Evolutionary conservation across 495 filamentous ascomycete species (phyloP).

Genomic region (Tuber microsphaerosporum): DNA sequence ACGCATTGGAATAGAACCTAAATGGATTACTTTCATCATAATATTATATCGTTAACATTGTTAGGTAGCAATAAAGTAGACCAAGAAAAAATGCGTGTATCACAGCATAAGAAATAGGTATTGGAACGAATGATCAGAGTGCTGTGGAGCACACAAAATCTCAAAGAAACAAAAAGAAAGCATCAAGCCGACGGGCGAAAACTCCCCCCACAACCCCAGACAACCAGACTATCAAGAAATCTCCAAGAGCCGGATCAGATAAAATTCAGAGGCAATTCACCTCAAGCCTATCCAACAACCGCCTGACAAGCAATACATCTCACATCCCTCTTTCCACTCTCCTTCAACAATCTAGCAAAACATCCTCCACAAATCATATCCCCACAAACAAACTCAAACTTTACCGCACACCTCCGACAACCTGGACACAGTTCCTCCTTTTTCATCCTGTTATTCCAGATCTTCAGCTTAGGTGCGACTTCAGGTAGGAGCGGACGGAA

Average conservation of each 20-base stretch:
- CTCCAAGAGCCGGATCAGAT: not conserved
- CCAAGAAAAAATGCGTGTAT: not conserved
- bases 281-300: not conserved
- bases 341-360: not conserved
- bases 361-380: constrained; percentile 1
- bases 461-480: not conserved
- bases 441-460: not conserved
- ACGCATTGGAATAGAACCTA: too few relatives aligned
- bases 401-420: not conserved
- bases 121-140: not conserved
- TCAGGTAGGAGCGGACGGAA: not conserved
- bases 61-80: not conserved
- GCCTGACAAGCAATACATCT: not conserved
- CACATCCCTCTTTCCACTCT: not conserved
- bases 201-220: not conserved
- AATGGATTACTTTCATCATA: not conserved
- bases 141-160: not conserved
- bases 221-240: not conserved
- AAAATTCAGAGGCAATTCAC: not conserved
- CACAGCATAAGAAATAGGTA: not conserved
- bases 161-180: not conserved
- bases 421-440: not conserved
- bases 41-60: not conserved
- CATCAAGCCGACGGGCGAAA: not conserved
- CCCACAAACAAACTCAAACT: constrained; percentile 4